Conservation (phyloP, 768 basidiomycete species). For the Mycena filopes region DNA sequence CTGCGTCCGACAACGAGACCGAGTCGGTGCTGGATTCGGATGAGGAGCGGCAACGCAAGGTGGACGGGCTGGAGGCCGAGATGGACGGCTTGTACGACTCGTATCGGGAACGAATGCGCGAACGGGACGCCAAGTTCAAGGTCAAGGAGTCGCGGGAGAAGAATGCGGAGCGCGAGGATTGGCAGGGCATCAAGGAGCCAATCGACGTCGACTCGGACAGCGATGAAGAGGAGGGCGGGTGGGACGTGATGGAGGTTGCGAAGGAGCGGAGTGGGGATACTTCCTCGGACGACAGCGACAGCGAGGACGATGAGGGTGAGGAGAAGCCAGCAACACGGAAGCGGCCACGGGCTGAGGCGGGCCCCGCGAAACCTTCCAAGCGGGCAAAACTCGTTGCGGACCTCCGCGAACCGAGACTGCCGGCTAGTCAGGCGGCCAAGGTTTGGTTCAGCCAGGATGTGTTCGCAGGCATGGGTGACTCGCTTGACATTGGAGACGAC, state of each 20-base stretch:
- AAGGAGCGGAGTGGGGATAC: constrained; percentile 60
- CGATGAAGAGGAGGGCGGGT: constrained; percentile 69
- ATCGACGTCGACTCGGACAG: constrained; percentile 54
- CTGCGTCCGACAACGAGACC: constrained; percentile 40
- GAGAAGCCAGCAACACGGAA: constrained; percentile 49
- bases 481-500: constrained; percentile 48
- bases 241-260: constrained; percentile 69
- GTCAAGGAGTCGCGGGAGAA: constrained; percentile 81
- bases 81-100: constrained; percentile 90
- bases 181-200: constrained; percentile 73
- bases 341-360: constrained; percentile 52
- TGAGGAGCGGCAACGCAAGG: constrained; percentile 74
- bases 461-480: constrained; percentile 73
- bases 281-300: constrained; percentile 66
- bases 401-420: constrained; percentile 51
- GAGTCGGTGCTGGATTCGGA: constrained; percentile 66
- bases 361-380: constrained; percentile 51
- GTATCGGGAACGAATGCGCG: constrained; percentile 82
- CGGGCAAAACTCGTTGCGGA: constrained; percentile 63
- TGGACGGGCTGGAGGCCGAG: constrained; percentile 79
- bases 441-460: constrained; percentile 98
- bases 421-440: constrained; percentile 68
- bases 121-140: constrained; percentile 88
- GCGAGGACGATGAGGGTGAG: constrained; percentile 48
- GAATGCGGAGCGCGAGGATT: constrained; percentile 81